Evolutionary conservation across 768 basidiomycete species (phyloP).

Genomic region (Hericium alpestre): DNA sequence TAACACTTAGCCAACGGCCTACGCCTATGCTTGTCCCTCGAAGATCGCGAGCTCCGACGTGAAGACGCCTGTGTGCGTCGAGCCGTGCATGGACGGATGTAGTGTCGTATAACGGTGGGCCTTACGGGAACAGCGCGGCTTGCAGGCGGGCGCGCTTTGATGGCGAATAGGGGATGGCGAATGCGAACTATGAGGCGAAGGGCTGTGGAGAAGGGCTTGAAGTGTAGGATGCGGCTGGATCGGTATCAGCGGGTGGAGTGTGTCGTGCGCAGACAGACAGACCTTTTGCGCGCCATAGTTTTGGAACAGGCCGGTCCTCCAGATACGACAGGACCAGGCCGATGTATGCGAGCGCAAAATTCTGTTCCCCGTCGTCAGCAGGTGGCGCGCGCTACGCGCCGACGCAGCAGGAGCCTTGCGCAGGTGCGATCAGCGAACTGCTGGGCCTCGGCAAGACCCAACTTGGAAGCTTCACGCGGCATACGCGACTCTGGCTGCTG

Average conservation of each 20-base stretch:
- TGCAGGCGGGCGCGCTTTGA: slow-evolving; percentile 68
- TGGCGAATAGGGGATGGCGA: slow-evolving; percentile 72
- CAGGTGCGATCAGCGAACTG: too few species aligned
- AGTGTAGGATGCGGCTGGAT: slow-evolving; percentile 18
- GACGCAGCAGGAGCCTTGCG: too few species aligned
- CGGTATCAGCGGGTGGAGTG: too few species aligned
- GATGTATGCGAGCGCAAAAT: slow-evolving; percentile 22
- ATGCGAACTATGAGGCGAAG: slow-evolving; percentile 67
- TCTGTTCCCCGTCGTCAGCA: too few species aligned
- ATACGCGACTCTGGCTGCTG: too few species aligned
- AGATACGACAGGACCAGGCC: slow-evolving; percentile 11
- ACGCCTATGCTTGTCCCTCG: slow-evolving; percentile 75
- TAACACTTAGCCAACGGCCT: too few species aligned
- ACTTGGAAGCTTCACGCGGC: too few species aligned
- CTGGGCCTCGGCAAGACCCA: too few species aligned
- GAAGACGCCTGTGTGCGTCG: slow-evolving; percentile 39
- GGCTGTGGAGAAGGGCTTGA: slow-evolving; percentile 24
- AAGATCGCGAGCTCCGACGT: slow-evolving; percentile 69
- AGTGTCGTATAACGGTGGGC: slow-evolving; percentile 59
- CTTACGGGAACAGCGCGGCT: slow-evolving; percentile 66
- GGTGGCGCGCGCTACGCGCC: too few species aligned
- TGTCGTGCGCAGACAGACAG: too few species aligned
- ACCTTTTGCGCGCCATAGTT: slow-evolving; percentile 14
- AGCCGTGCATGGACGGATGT: slow-evolving; percentile 34
- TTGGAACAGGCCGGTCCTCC: slow-evolving; percentile 13